phyloP scores from a whole-genome alignment of 2,329 filamentous ascomycete species.

The Coccinonectria pachysandricola region DNA sequence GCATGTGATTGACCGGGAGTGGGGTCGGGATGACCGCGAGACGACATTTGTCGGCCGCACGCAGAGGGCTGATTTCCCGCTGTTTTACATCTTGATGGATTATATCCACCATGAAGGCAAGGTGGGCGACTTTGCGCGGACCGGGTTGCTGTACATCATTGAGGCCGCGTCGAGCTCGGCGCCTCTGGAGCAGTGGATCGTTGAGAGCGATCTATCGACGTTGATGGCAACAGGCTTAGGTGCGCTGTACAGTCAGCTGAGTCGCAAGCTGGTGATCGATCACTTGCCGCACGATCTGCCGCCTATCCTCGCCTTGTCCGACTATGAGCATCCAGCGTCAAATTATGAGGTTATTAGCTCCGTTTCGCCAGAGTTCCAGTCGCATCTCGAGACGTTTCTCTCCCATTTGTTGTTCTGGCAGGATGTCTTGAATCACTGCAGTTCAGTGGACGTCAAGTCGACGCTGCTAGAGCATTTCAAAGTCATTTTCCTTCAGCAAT shows the following conservation, averaged over 20 bases:
- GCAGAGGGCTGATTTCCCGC: slow-evolving; percentile 83
- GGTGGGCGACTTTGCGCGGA: slow-evolving; percentile 90
- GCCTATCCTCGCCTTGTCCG: slow-evolving; percentile 77
- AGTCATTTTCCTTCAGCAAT: slow-evolving; percentile 87
- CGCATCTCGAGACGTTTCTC: slow-evolving; percentile 86
- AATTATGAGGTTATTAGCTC: slow-evolving; percentile 64
- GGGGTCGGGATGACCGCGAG: slow-evolving; percentile 54
- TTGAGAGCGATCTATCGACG: slow-evolving; percentile 91
- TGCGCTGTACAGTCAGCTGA: slow-evolving; percentile 57
- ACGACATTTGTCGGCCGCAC: slow-evolving; percentile 77
- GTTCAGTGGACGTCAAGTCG: slow-evolving; percentile 81
- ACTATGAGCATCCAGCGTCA: slow-evolving; percentile 66
- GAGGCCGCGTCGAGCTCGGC: slow-evolving; percentile 80
- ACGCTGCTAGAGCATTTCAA: slow-evolving; percentile 95
- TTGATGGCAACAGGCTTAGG: slow-evolving; percentile 94
- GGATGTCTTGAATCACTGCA: slow-evolving; percentile 92
- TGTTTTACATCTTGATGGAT: slow-evolving; percentile 93
- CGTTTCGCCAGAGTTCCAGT: slow-evolving; percentile 64
- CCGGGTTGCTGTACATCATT: slow-evolving; percentile 88
- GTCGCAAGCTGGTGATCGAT: slow-evolving; percentile 71
- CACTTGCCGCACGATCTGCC: slow-evolving; percentile 67
- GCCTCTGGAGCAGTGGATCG: slow-evolving; percentile 86
- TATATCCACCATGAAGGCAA: slow-evolving; percentile 94
- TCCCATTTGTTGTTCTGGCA: slow-evolving; percentile 97
- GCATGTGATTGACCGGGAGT: slow-evolving; percentile 53